These are phyloP conservation scores for Fonsecaea multimorphosa DNA, from an alignment of 2,329 filamentous ascomycete genomes.

Conservation along the genomic window DNA sequence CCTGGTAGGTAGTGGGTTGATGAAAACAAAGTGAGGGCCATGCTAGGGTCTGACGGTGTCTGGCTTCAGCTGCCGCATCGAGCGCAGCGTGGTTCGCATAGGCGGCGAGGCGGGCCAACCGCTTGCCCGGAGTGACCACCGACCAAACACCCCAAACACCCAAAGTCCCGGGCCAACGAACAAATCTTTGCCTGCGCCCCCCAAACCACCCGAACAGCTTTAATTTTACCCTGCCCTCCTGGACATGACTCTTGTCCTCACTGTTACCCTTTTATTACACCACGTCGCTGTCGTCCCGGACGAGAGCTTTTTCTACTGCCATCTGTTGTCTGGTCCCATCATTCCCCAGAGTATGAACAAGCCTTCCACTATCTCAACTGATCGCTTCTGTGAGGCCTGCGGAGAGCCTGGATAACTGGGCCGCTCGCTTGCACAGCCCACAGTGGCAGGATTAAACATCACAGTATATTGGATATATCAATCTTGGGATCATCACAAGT, in stretches of 20 bases:
- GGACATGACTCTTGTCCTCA: conserved; percentile 27
- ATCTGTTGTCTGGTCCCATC: conserved; percentile 6
- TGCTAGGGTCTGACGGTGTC: too few relatives aligned
- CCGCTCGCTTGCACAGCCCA: conserved; percentile 27
- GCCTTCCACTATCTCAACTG: conserved; percentile 38
- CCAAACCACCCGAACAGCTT: conserved; percentile 11
- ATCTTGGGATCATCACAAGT: conserved; percentile 8
- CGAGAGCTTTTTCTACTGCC: conserved; percentile 24
- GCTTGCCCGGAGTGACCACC: background rate
- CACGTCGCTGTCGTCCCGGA: conserved; percentile 30
- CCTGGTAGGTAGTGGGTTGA: background rate
- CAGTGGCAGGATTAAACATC: conserved; percentile 16
- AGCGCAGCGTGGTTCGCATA: background rate
- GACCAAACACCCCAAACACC: background rate
- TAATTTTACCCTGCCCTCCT: conserved; percentile 6
- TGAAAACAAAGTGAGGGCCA: background rate
- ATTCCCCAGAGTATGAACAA: conserved; percentile 42
- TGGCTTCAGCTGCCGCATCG: background rate
- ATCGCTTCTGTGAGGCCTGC: conserved; percentile 41
- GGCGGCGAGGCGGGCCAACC: background rate
- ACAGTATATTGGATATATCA: conserved; percentile 17
- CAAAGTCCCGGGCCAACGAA: conserved; percentile 8
- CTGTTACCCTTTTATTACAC: conserved; percentile 16
- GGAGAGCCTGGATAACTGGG: conserved; percentile 41
- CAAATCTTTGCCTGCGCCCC: conserved; percentile 29